A percentile compares a stretch with the other conserved stretches of the same genome.
Evolutionary conservation across 148 eudicot genomes (phyloP).

Genomic region (Polygonum maritimum): DNA sequence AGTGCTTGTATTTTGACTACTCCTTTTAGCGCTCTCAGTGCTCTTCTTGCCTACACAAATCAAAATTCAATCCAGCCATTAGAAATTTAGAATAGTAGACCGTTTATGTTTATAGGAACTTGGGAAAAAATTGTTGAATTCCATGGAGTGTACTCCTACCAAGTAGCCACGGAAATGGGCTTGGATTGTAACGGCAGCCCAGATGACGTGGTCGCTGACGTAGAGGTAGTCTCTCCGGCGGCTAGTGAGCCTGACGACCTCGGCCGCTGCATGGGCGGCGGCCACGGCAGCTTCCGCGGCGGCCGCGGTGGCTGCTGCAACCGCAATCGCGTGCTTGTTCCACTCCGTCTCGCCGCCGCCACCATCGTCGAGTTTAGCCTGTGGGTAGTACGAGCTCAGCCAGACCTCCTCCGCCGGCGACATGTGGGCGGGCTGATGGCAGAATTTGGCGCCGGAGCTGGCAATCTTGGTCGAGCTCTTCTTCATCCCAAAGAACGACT

Average conservation of each 20-base stretch:
- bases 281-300: conserved; percentile 85
- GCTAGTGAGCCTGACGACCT: conserved; percentile 53
- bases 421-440: conserved; percentile 34
- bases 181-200: conserved; percentile 67
- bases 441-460: conserved; percentile 6
- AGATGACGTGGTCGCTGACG: conserved; percentile 19
- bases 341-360: conserved; percentile 35
- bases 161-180: conserved; percentile 58
- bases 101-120: not conserved
- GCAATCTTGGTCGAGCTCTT: not conserved
- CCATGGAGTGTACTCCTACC: conserved; percentile 27
- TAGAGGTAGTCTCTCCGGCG: conserved; percentile 23
- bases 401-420: conserved; percentile 42
- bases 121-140: not conserved
- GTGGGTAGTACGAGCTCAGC: conserved; percentile 37
- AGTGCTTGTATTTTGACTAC: conserved; percentile 78
- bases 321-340: conserved; percentile 59
- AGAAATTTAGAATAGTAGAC: too few relatives aligned
- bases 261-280: conserved; percentile 72
- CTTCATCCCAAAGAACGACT: not conserved
- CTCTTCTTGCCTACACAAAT: conserved; percentile 53
- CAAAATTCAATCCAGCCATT: not conserved
- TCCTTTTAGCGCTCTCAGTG: conserved; percentile 61
- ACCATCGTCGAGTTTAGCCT: conserved; percentile 20
- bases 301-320: conserved; percentile 67